Base-by-base conservation (phyloP, 768 basidiomycete species). In the Mycena rebaudengoi region DNA sequence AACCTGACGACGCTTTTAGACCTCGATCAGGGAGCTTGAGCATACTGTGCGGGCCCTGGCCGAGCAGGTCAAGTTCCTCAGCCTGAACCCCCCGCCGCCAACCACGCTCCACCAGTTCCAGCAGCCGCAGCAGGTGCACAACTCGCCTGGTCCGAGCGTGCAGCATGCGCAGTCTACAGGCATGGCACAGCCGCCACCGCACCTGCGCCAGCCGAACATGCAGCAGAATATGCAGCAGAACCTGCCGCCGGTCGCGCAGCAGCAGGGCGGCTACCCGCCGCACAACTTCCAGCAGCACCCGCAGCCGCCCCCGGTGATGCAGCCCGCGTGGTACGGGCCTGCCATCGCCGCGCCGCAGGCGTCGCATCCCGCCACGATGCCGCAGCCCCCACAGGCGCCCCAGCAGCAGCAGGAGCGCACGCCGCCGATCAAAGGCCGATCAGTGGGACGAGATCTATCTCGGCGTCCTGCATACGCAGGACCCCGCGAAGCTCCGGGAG, bases 371-470 rank as follows among this genome's bases (percentile, higher is more conserved):
- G 86, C 89, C 10, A 88, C 89, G 18, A 84, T 90, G 16, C 91
- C 90, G 2, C 91, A 84, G 59, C 79, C 84, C 26, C 78, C 79
- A n/a, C n/a, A n/a, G n/a, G n/a, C n/a, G 7, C 75, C 73, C 12
- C 67, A 75, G 52, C 75, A 69, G 29, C 60, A 58, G 44, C 72
- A 76, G 53, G 86, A 86, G 57, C 75, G 83, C 64, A 79, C 87
- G 28, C 85, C 86, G 16, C 83, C 89, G n/a, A 76, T 81, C 41
- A 85, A n/a, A 84, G 69, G 57, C 83, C 44, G 92, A 93, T 72
- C 90, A 92, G 65, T 95, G 93, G 93, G 93, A 95, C 66, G 91
- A 93, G 63, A 85, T 88, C 11, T 95, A 94, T 74, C 82, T 95
- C 33, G 85, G 87, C 18, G 89, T 93, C 32, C 80, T 95, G 56